Evolutionary conservation across 2,329 filamentous ascomycete species (phyloP).

Genomic region (Aspergillus cejpii): DNA sequence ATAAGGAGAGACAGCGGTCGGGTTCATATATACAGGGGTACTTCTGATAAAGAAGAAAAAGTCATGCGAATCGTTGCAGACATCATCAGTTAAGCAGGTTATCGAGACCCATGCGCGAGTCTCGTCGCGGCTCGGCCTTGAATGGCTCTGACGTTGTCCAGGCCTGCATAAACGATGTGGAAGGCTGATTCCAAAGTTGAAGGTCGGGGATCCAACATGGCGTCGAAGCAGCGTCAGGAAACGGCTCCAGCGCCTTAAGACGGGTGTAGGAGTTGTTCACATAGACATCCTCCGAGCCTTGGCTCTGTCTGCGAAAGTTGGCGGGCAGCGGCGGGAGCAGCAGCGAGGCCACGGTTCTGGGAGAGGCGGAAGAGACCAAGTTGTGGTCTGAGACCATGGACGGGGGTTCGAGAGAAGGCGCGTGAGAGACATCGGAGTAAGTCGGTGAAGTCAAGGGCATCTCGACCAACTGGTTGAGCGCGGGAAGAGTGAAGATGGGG

Average conservation of each 20-base stretch:
- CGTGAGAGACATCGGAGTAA: conserved; percentile 56
- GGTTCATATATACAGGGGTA: conserved; percentile 13
- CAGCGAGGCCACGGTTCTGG: conserved; percentile 41
- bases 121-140: conserved; percentile 25
- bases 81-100: conserved; percentile 34
- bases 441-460: conserved; percentile 59
- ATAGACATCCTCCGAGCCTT: conserved; percentile 21
- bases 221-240: conserved; percentile 23
- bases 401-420: conserved; percentile 55
- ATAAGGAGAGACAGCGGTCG: too few species aligned
- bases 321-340: conserved; percentile 38
- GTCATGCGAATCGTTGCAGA: too few species aligned
- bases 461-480: conserved; percentile 42
- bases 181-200: conserved; percentile 26
- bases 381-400: conserved; percentile 65
- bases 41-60: too few species aligned
- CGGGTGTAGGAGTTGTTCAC: conserved; percentile 17
- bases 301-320: conserved; percentile 30
- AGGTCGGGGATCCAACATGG: conserved; percentile 25
- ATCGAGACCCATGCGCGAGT: conserved; percentile 37
- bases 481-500: conserved; percentile 36
- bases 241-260: conserved; percentile 17
- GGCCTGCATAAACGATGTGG: conserved; percentile 21
- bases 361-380: conserved; percentile 57
- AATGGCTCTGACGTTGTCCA: conserved; percentile 17